Conservation (phyloP, 192 early-diverging fungal genomes). For the Dissophora ornata region DNA sequence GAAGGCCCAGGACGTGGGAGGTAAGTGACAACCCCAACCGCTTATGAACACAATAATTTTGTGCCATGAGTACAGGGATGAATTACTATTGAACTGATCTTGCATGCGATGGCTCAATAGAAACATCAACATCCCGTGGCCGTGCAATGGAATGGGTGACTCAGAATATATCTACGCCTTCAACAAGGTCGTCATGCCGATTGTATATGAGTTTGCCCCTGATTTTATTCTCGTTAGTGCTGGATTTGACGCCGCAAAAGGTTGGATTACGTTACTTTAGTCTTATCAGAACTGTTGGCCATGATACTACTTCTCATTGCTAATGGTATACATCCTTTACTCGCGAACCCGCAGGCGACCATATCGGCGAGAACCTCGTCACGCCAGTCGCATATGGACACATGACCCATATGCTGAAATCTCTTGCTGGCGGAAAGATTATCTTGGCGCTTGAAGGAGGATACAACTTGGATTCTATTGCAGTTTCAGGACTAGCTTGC, state of each 20-base stretch:
- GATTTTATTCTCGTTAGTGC: slow-evolving; percentile 88
- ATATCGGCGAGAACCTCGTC: slow-evolving; percentile 84
- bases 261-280: slow-evolving; percentile 28
- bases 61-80: too few species aligned
- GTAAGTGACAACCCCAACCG: slow-evolving; percentile 35
- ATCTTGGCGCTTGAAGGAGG: slow-evolving; percentile 91
- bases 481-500: slow-evolving; percentile 82
- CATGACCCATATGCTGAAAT: slow-evolving; percentile 86
- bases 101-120: slow-evolving; percentile 29
- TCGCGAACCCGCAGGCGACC: slow-evolving; percentile 76
- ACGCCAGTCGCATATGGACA: slow-evolving; percentile 85
- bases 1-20: slow-evolving; percentile 65
- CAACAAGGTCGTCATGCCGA: slow-evolving; percentile 80
- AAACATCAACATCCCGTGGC: slow-evolving; percentile 94
- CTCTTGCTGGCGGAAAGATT: slow-evolving; percentile 75
- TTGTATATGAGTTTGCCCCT: slow-evolving; percentile 84
- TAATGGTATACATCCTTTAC: too few species aligned
- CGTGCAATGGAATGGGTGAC: slow-evolving; percentile 76
- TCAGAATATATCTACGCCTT: slow-evolving; percentile 92
- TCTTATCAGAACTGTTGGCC: too few species aligned
- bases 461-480: slow-evolving; percentile 82
- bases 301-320: too few species aligned
- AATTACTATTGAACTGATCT: not conserved
- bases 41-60: too few species aligned
- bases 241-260: slow-evolving; percentile 90